Percentiles rank a stretch among this genome's conserved stretches.
These are phyloP conservation scores for Erythrophleum ivorense DNA, from an alignment of 331 rosid species.

Conservation along the genomic window DNA sequence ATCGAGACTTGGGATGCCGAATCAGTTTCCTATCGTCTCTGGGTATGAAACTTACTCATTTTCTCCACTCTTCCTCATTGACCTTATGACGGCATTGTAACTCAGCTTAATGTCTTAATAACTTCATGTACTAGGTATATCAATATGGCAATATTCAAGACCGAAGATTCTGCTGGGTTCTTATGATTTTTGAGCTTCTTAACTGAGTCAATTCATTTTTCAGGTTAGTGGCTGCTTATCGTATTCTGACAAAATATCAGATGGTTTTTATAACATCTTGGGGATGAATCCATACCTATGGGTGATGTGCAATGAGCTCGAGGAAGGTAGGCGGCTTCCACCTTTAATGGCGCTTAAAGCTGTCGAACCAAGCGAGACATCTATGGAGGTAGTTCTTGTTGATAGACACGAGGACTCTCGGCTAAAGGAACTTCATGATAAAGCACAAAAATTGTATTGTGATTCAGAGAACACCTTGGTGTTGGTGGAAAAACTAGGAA, in stretches of 20 bases:
- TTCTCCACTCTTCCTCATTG: not conserved
- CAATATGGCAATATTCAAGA: not conserved
- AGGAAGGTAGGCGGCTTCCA: slow-evolving; percentile 71
- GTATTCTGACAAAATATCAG: slow-evolving; percentile 87
- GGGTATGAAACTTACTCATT: slow-evolving; percentile 61
- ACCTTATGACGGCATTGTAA: not conserved
- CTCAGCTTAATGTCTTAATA: not conserved
- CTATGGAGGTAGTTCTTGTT: slow-evolving; percentile 88
- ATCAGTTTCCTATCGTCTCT: slow-evolving; percentile 87
- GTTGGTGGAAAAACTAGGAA: slow-evolving; percentile 86
- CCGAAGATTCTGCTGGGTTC: not conserved
- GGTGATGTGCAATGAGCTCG: slow-evolving; percentile 86
- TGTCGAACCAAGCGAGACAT: slow-evolving; percentile 65
- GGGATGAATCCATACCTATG: slow-evolving; percentile 99
- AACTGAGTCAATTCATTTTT: slow-evolving; percentile 26
- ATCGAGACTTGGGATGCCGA: slow-evolving; percentile 66
- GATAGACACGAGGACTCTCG: slow-evolving; percentile 76
- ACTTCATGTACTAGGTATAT: not conserved
- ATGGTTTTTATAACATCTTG: slow-evolving; percentile 90
- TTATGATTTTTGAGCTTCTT: not conserved
- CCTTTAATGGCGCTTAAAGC: slow-evolving; percentile 72
- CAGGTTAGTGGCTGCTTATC: slow-evolving; percentile 96
- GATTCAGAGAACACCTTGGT: slow-evolving; percentile 71
- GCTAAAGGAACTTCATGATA: slow-evolving; percentile 85
- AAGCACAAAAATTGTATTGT: slow-evolving; percentile 79